Percentiles rank a stretch among this genome's conserved stretches.
These are phyloP conservation scores for Breynia disticha DNA, from an alignment of 441 rosid genomes.

Conservation along the genomic window DNA sequence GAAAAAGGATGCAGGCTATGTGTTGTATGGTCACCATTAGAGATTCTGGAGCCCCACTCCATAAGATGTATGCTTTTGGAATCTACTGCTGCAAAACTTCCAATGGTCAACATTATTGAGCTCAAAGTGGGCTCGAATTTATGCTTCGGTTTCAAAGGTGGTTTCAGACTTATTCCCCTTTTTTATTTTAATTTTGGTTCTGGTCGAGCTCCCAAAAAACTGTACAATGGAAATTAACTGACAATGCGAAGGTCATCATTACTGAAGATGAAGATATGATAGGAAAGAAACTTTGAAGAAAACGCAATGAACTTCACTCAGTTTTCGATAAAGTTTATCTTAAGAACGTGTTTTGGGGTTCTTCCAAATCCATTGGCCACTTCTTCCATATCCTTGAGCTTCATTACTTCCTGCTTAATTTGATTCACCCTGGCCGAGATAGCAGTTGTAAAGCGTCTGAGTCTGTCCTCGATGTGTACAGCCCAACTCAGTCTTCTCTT, in stretches of 20 bases:
- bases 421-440: constrained; percentile 42
- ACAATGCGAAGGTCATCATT: not conserved
- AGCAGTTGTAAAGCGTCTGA: constrained; percentile 24
- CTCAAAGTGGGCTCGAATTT: not conserved
- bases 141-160: not conserved
- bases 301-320: constrained; percentile 15
- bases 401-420: constrained; percentile 43
- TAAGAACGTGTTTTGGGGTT: constrained; percentile 39
- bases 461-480: constrained; percentile 15
- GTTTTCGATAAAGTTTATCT: constrained; percentile 39
- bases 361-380: constrained; percentile 74
- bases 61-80: not conserved
- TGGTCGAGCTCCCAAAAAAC: too few relatives aligned
- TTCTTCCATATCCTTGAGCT: constrained; percentile 61
- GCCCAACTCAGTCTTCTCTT: constrained; percentile 45
- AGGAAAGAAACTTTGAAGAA: not conserved
- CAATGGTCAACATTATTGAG: not conserved
- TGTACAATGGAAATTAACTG: not conserved
- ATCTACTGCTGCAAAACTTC: not conserved
- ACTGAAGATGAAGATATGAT: not conserved
- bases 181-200: not conserved
- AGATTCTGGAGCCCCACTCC: not conserved
- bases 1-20: not conserved
- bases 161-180: not conserved
- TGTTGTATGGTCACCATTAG: constrained; percentile 6